Conservation (phyloP, 2,329 filamentous ascomycete species). For the Madurella mycetomatis region DNA sequence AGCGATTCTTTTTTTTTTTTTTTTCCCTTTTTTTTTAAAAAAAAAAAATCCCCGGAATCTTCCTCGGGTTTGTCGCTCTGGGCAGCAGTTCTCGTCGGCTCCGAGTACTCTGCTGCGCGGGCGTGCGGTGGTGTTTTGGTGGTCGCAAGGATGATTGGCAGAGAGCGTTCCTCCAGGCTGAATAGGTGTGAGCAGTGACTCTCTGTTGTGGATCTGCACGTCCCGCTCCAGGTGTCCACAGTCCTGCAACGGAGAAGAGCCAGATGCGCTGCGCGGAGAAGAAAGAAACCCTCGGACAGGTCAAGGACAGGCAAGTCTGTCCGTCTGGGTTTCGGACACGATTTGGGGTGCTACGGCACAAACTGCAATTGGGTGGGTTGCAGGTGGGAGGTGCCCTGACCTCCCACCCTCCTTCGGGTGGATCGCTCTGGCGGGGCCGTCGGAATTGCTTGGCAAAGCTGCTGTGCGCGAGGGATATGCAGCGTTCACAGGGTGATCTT, state of each 20-base stretch:
- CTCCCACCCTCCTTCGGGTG: slow-evolving; percentile 3
- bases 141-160: slow-evolving; percentile 8
- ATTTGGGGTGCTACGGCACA: slow-evolving; percentile 7
- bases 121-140: slow-evolving; percentile 6
- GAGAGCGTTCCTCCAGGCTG: slow-evolving; percentile 8
- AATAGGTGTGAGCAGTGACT: slow-evolving; percentile 6
- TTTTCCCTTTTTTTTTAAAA: too few species aligned
- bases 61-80: not conserved
- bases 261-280: slow-evolving; percentile 10
- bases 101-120: not conserved
- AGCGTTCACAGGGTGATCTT: not conserved
- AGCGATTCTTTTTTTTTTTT: too few species aligned
- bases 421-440: slow-evolving; percentile 11
- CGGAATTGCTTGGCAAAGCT: slow-evolving; percentile 6
- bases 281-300: slow-evolving; percentile 7
- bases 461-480: slow-evolving; percentile 1
- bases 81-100: not conserved
- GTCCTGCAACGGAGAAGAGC: slow-evolving; percentile 15
- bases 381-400: slow-evolving; percentile 1
- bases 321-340: slow-evolving; percentile 14
- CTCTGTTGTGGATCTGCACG: slow-evolving; percentile 7
- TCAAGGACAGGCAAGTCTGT: slow-evolving; percentile 12
- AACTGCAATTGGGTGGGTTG: slow-evolving; percentile 7
- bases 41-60: too few species aligned
- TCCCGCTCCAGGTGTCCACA: not conserved